Conservation (phyloP, 2,329 filamentous ascomycete species). For the Parascedosporium putredinis region DNA sequence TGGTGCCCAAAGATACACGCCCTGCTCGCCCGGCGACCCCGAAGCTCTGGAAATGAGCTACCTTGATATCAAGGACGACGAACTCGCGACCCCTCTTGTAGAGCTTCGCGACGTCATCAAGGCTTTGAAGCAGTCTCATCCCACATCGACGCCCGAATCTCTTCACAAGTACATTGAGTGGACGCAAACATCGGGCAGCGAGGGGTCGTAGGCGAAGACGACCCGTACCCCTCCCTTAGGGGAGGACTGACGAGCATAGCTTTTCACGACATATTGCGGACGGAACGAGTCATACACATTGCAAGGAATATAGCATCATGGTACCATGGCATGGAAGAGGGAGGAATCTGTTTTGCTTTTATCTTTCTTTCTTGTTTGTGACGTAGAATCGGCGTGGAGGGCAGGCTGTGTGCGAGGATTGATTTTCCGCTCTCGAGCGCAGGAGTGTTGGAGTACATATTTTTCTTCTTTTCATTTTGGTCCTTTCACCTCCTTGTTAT, state of each 20-base stretch:
- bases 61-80: conserved; percentile 74
- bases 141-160: conserved; percentile 83
- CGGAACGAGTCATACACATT: too few species aligned
- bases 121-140: conserved; percentile 77
- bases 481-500: too few species aligned
- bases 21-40: conserved; percentile 83
- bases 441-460: conserved; percentile 3
- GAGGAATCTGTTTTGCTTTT: conserved; percentile 2
- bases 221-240: too few species aligned
- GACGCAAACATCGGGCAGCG: conserved; percentile 93
- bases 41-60: conserved; percentile 90
- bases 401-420: background rate
- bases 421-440: background rate
- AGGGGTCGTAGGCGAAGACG: conserved; percentile 46
- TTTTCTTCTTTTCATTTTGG: background rate
- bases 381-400: conserved; percentile 3
- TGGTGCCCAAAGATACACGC: conserved; percentile 59
- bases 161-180: conserved; percentile 77
- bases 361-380: conserved; percentile 11
- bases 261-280: too few species aligned
- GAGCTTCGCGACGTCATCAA: conserved; percentile 87
- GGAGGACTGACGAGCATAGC: too few species aligned
- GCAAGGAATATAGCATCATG: background rate
- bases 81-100: conserved; percentile 77
- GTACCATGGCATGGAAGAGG: background rate